Evolutionary conservation across 257 asterid genomes (phyloP).

Genomic region (Knoxia roxburghii): DNA sequence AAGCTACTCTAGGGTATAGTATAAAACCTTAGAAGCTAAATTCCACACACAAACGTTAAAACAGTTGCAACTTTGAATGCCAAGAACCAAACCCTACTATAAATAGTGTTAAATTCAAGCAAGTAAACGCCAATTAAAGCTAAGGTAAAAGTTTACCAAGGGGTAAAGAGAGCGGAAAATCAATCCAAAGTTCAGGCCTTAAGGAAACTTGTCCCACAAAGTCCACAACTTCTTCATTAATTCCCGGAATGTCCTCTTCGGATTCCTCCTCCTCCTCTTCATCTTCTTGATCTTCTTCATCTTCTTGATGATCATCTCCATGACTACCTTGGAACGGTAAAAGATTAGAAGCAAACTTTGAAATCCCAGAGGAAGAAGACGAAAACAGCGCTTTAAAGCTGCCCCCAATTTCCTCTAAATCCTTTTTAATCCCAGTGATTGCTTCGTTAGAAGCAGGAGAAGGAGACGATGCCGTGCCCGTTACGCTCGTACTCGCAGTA

Average conservation of each 20-base stretch:
- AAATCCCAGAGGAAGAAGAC: conserved; percentile 44
- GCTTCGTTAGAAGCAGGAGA: conserved; percentile 16
- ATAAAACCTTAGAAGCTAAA: neutral
- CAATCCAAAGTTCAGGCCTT: conserved; percentile 70
- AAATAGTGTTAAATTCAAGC: neutral
- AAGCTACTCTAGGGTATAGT: neutral
- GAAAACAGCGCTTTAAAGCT: conserved; percentile 55
- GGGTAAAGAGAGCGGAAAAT: conserved; percentile 58
- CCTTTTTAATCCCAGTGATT: conserved; percentile 57
- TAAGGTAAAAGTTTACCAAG: conserved; percentile 33
- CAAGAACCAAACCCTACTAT: neutral
- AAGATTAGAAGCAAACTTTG: conserved; percentile 52
- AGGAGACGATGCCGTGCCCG: conserved; percentile 15
- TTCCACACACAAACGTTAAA: neutral
- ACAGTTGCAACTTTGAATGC: neutral
- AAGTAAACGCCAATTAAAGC: neutral
- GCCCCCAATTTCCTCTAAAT: conserved; percentile 68
- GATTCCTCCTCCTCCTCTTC: conserved; percentile 28
- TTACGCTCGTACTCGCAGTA: neutral
- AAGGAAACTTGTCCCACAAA: conserved; percentile 45
- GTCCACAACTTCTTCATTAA: conserved; percentile 50
- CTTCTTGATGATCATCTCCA: conserved; percentile 7
- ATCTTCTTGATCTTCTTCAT: conserved; percentile 27
- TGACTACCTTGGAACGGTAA: conserved; percentile 24
- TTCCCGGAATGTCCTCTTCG: conserved; percentile 36